Base-by-base conservation (phyloP, 495 filamentous ascomycete genomes). In the Neurospora sp. region DNA sequence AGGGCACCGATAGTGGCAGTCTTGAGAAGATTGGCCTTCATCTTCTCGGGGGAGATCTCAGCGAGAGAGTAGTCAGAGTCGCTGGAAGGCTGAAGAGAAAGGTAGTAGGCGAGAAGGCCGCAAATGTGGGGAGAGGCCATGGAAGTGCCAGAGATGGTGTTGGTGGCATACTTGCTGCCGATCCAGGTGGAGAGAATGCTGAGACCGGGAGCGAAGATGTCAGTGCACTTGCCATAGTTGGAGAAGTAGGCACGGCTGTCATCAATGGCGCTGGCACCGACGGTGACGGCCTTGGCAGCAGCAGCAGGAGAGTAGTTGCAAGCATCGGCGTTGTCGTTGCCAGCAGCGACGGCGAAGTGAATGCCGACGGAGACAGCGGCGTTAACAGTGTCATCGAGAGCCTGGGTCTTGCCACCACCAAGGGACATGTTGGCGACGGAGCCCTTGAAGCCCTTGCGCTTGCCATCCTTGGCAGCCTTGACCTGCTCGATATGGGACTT, bases 181-280 rank as follows among this genome's bases (percentile, higher is more conserved):
- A 94, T 96, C 96, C 96, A 99, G 82, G 96, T 97, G 40, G 96
- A 98, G 72, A 91, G 87, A 76, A 99, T 98, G 90, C 94, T 97
- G 69, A 98, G 87, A 77, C 96, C 96, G 70, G 96, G 96, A 71
- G 94, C 96, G 80, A 99, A 99, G 86, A 99, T 98, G 82, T 98
- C 94, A 80, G 95, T 97, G 88, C 96, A 99, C 88, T 94, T 95
- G 81, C 96, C 96, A 84, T 90, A 98, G 91, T 99, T 99, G 89
- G 96, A 98, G 91, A 99, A 99, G 89, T 98, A 99, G 75, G 96
- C 96, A 83, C 96, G 95, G 87, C 94, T 93, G 82, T 99, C 96
- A 76, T 87, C 87, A 40, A 99, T 87, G 73, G 92, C 97, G 22
- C 94, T 97, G 74, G 96, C 96, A 80, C 94, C 96, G 73, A 99